Conservation (phyloP, 495 filamentous ascomycete species). For the Elasticomyces elasticus region DNA sequence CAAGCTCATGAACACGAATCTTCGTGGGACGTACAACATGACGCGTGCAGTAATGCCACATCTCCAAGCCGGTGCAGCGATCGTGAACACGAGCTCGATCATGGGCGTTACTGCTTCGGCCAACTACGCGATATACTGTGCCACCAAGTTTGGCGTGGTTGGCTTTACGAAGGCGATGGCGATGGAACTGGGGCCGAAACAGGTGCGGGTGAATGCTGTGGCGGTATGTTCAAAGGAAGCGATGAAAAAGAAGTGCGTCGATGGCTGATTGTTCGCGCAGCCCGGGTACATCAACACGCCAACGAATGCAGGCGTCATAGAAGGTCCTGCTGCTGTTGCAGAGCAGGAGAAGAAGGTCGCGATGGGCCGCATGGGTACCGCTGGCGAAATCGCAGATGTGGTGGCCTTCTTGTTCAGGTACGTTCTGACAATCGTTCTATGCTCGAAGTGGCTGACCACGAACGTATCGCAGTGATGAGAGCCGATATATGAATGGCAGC, state of each 20-base stretch:
- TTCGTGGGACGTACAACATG: constrained; percentile 29
- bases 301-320: constrained; percentile 34
- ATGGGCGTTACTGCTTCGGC: constrained; percentile 32
- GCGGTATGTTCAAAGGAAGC: constrained; percentile 15
- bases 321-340: constrained; percentile 28
- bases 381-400: constrained; percentile 45
- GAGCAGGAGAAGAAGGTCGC: constrained; percentile 33
- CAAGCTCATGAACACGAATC: constrained; percentile 33
- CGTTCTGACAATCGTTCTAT: not conserved
- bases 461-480: constrained; percentile 28
- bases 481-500: constrained; percentile 45
- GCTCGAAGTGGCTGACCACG: not conserved
- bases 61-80: constrained; percentile 16
- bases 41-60: constrained; percentile 27
- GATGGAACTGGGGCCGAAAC: constrained; percentile 42
- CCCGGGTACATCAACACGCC: constrained; percentile 43
- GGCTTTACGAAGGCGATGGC: constrained; percentile 49
- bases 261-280: constrained; percentile 8
- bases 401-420: constrained; percentile 42
- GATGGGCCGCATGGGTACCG: constrained; percentile 41
- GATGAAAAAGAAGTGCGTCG: no score
- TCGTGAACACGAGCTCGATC: constrained; percentile 41
- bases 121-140: constrained; percentile 41
- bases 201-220: constrained; percentile 46
- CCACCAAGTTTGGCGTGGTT: constrained; percentile 45